Evolutionary conservation across 2,329 filamentous ascomycete genomes (phyloP), one percentile per base, ranked within the genome.

Genomic region (Parascedosporium putredinis): DNA sequence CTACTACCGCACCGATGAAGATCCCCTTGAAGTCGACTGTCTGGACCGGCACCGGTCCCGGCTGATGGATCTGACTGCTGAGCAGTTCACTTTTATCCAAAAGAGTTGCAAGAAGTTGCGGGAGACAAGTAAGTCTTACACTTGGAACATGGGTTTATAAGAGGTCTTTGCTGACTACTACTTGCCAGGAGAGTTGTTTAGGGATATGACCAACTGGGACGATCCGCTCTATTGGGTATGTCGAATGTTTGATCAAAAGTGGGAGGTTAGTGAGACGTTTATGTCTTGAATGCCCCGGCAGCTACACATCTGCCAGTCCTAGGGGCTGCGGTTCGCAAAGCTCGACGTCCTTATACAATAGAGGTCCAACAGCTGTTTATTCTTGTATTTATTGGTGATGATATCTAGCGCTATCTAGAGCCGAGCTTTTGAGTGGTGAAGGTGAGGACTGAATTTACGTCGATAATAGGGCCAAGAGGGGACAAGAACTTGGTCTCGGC

Each of bases 211-310:
- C 12, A 57, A 61, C 38, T 66, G 64, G 63, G 69, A 73, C 16
- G 58, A 71, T 16, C 64, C 70, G 5, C 57, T 69, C 1, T 70
- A 68, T 53, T 74, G 73, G 59, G 62, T 71, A 8, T 64, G 67
- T 6, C 70, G 72, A 49, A 69, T 75, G 62, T 72, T 73, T 40
- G 64, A 70, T 45, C 57, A 62, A 2, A 53, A 60, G 4, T 75
- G 72, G 72, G 47, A 50, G 4, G 58, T 67, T 5, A 62, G 49
- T 7, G 42, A 45, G 7, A 9, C 18, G 1, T 50, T 50, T 29
- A 45, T 10, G n/a, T 7, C 45, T 1, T 50, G 24, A n/a, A n/a
- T n/a, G n/a, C n/a, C n/a, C n/a, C n/a, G n/a, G n/a, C n/a, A n/a
- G n/a, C n/a, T n/a, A n/a, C n/a, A n/a, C n/a, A n/a, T n/a, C n/a